These are phyloP conservation scores for Atkinsonella hypoxylon DNA, from an alignment of 2,329 filamentous ascomycete species.

Conservation along the genomic window DNA sequence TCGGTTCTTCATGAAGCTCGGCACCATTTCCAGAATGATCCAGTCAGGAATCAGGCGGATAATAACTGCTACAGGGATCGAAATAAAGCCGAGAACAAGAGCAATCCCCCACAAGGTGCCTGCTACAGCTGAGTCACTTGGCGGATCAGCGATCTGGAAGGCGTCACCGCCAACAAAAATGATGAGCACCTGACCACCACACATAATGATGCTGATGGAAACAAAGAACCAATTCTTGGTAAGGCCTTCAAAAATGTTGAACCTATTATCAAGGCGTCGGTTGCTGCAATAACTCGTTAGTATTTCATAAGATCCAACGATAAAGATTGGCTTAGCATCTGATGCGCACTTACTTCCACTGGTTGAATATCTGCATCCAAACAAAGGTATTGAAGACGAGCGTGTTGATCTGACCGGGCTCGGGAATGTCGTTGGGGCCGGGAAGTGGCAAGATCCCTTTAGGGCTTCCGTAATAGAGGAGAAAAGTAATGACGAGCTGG, in stretches of 20 bases:
- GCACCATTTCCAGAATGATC: conserved; percentile 41
- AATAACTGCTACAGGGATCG: conserved; percentile 69
- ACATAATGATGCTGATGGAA: conserved; percentile 73
- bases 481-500: conserved; percentile 68
- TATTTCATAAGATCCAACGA: not conserved
- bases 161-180: conserved; percentile 74
- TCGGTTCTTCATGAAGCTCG: conserved; percentile 39
- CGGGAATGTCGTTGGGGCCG: conserved; percentile 31
- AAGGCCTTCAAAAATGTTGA: conserved; percentile 92
- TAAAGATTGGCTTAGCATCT: not conserved
- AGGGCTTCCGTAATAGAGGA: conserved; percentile 65
- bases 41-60: conserved; percentile 76
- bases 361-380: conserved; percentile 99
- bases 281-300: conserved; percentile 39
- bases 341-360: conserved; percentile 63
- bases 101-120: conserved; percentile 72
- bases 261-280: conserved; percentile 82
- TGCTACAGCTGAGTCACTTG: conserved; percentile 38
- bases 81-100: conserved; percentile 70
- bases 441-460: conserved; percentile 27
- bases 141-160: conserved; percentile 52
- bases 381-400: conserved; percentile 97
- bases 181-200: conserved; percentile 80
- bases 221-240: conserved; percentile 81
- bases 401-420: conserved; percentile 48